Base-by-base conservation (phyloP, 495 filamentous ascomycete species). In the Tricharina praecox region DNA sequence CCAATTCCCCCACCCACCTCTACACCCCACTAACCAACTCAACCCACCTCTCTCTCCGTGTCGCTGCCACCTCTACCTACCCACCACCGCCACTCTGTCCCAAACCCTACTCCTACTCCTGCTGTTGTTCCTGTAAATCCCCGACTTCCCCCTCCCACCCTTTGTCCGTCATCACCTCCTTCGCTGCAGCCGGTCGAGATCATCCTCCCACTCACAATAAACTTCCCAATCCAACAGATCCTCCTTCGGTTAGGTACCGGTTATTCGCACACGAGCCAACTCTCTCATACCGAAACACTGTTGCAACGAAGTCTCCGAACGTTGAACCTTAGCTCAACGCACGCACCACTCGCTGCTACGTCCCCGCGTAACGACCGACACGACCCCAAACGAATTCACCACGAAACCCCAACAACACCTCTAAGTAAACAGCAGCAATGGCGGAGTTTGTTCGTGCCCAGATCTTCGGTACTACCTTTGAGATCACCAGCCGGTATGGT, bases 391-490 rank as follows among this genome's bases (percentile, higher is more conserved):
- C n/a, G 37, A 20, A 2, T 19, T 18, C 20, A 18, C 37, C 37
- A 16, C 1, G 3, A 40, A 16, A n/a, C n/a, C n/a, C 15, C 1
- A 40, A 16, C 10, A 10, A 16, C 21, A 43, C 21, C 40, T 2
- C 13, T 20, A n/a, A 2, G 11, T 4, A n/a, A 26, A 43, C 11
- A 26, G 10, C 40, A 25, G 3, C 40, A 25, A 37, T 95, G 87
- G 87, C 87, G 63, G 90, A 96, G 78, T 97, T 97, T 69, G 85
- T 96, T 58, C 82, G 90, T 64, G 87, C 90, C 61, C 85, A 94
- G 77, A 96, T 97, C 65, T 97, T 97, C 63, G 92, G 90, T 64
- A 96, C 92, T 43, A 95, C 90, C 53, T 97, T 97, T 60, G 90
- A 97, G 74, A 97, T 97, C 68, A 97, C 90, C 52, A 95, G 88